Evolutionary conservation across 371 early-diverging fungal species (phyloP).

Genomic region (Mortierella sp.): DNA sequence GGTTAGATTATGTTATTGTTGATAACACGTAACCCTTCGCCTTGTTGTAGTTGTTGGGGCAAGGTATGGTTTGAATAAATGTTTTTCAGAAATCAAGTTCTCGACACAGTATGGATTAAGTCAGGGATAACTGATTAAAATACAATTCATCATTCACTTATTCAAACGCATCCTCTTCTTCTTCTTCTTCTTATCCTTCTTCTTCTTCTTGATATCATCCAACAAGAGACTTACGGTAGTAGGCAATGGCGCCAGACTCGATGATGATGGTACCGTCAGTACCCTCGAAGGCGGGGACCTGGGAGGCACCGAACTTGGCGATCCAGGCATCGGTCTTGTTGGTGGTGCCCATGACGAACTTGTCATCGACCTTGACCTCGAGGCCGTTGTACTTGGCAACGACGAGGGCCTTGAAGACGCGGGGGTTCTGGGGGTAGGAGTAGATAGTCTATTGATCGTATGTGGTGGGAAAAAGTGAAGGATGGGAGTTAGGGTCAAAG

Average conservation of each 20-base stretch:
- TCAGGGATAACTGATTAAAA: slow-evolving; percentile 72
- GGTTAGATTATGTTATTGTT: not conserved
- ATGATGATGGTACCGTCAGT: slow-evolving; percentile 75
- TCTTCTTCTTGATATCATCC: not conserved
- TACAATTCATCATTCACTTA: slow-evolving; percentile 50
- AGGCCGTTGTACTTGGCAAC: slow-evolving; percentile 86
- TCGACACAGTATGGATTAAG: slow-evolving; percentile 64
- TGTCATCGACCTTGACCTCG: slow-evolving; percentile 73
- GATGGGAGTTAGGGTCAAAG: not conserved
- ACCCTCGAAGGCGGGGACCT: slow-evolving; percentile 85
- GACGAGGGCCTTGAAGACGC: slow-evolving; percentile 75
- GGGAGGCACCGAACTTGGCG: slow-evolving; percentile 81
- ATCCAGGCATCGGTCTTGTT: slow-evolving; percentile 85
- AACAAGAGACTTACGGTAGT: slow-evolving; percentile 76
- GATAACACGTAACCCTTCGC: not conserved
- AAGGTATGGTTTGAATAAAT: not conserved
- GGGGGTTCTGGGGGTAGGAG: slow-evolving; percentile 68
- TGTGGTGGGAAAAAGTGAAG: not conserved
- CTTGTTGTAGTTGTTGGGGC: not conserved
- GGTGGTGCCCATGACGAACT: slow-evolving; percentile 77
- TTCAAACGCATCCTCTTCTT: not conserved
- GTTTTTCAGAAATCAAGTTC: slow-evolving; percentile 55
- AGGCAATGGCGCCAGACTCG: slow-evolving; percentile 91
- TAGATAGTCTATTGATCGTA: slow-evolving; percentile 59
- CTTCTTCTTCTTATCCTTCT: not conserved